Percentiles rank a stretch among this genome's conserved stretches.
phyloP scores from a whole-genome alignment of 495 filamentous ascomycete species.

The Penicillium ochrochloron region DNA sequence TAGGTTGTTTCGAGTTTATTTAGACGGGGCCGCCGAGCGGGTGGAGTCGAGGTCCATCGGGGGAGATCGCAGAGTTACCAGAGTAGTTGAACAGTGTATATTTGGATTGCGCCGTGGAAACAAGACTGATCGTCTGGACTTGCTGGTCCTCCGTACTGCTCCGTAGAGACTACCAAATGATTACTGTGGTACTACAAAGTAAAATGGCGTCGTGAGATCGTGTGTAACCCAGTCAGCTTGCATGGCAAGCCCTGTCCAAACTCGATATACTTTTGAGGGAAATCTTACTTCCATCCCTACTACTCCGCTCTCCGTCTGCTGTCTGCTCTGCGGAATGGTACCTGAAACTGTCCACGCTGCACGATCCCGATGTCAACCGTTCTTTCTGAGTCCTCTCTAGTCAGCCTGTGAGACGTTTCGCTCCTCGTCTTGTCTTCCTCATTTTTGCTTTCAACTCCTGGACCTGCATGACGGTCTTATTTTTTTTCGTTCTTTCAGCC shows the following conservation, averaged over 20 bases:
- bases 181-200: background rate
- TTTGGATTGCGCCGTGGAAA: constrained; percentile 33
- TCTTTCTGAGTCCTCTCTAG: constrained; percentile 4
- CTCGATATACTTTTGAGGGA: constrained; percentile 34
- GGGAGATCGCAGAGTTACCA: constrained; percentile 19
- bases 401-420: background rate
- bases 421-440: background rate
- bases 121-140: constrained; percentile 32
- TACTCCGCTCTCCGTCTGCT: too few relatives aligned
- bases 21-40: constrained; percentile 32
- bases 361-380: constrained; percentile 26
- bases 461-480: constrained; percentile 4
- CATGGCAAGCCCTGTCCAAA: constrained; percentile 17
- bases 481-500: constrained; percentile 10
- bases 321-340: constrained; percentile 12
- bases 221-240: constrained; percentile 11
- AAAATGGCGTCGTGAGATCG: constrained; percentile 12
- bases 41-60: constrained; percentile 23
- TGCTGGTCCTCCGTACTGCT: background rate
- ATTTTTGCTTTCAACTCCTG: constrained; percentile 1
- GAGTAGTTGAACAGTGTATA: too few relatives aligned
- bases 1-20: constrained; percentile 57
- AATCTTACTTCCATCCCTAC: constrained; percentile 10
- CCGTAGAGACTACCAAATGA: background rate
- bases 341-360: constrained; percentile 35